Evolutionary conservation across 176 grass and related monocot species (phyloP).

Genomic region (Avena atlantica): DNA sequence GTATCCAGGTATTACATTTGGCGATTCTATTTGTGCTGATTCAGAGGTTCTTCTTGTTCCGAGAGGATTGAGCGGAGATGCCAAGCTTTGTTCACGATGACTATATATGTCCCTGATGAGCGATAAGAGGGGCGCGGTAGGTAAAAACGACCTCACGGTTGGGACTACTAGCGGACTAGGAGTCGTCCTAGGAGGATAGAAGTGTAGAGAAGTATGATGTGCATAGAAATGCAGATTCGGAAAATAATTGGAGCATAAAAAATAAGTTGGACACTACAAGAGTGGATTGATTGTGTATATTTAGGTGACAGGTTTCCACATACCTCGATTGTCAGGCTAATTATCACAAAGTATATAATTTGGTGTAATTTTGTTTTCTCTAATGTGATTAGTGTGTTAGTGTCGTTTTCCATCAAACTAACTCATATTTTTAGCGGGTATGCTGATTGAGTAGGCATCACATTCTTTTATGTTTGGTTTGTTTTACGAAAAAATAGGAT

Average conservation of each 20-base stretch:
- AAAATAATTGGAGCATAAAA: not conserved
- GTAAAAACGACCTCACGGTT: conserved; percentile 37
- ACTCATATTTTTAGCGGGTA: too few relatives aligned
- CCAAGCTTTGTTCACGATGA: conserved; percentile 33
- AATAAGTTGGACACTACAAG: not conserved
- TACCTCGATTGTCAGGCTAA: not conserved
- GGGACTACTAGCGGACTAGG: conserved; percentile 38
- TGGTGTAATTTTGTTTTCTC: not conserved
- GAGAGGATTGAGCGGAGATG: conserved; percentile 29
- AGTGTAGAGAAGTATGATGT: conserved; percentile 4
- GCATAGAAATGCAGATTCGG: conserved; percentile 10
- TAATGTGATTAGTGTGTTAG: not conserved
- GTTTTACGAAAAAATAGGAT: too few relatives aligned
- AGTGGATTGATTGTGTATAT: conserved; percentile 12
- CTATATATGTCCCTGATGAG: conserved; percentile 6
- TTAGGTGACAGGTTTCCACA: not conserved
- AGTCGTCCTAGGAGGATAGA: not conserved
- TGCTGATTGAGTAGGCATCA: too few relatives aligned
- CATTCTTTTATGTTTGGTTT: too few relatives aligned
- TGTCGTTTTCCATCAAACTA: not conserved
- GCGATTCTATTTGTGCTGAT: not conserved
- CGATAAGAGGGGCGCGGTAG: conserved; percentile 36
- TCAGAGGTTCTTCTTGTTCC: conserved; percentile 58
- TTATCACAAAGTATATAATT: not conserved
- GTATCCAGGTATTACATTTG: not conserved